Evolutionary conservation across 495 filamentous ascomycete species (phyloP), one percentile per base, ranked within the genome.

Genomic region (Evernia prunastri): DNA sequence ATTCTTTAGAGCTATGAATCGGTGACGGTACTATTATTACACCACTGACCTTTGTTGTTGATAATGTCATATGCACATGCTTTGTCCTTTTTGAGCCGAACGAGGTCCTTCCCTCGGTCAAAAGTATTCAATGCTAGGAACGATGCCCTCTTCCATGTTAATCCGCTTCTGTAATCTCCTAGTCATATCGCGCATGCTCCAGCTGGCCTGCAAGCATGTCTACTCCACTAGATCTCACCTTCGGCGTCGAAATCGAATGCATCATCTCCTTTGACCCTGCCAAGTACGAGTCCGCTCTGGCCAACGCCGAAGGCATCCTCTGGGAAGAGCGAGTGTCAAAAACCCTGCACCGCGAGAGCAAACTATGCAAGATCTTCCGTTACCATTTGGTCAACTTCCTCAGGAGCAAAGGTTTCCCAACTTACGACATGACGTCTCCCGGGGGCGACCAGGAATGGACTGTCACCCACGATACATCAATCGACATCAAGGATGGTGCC

Each of bases 231-330:
- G 36, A 63, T 25, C 61, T 68, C 7, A 72, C 69, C 6, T 71
- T 70, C 33, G 67, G 70, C 56, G n/a, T 69, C 40, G 67, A 72
- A 59, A 17, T 72, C 25, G 67, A 71, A 54, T 65, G 69, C 43
- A 36, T 72, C 40, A 37, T 66, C 29, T 47, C 53, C 39, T 31
- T 68, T 31, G 53, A 62, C 11, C 15, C 36, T 20, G 11, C 36
- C 10, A 17, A 11, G 1, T 62, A 49, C 13, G 51, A 54, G 33
- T 0, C 3, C 9, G 51, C 1, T 0, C 13, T 54, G 1, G 0
- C 6, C 6, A 0, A 0, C 29, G 51, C 15, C 15, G 51, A 33
- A 4, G 27, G 27, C 51, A 54, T 29, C 29, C 51, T 54, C 3
- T 33, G 51, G 49, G 12, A 53, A 8, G 17, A 53, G 13, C 0